These are phyloP conservation scores for Phialophora chinensis DNA, from an alignment of 2,329 filamentous ascomycete genomes.

Conservation along the genomic window DNA sequence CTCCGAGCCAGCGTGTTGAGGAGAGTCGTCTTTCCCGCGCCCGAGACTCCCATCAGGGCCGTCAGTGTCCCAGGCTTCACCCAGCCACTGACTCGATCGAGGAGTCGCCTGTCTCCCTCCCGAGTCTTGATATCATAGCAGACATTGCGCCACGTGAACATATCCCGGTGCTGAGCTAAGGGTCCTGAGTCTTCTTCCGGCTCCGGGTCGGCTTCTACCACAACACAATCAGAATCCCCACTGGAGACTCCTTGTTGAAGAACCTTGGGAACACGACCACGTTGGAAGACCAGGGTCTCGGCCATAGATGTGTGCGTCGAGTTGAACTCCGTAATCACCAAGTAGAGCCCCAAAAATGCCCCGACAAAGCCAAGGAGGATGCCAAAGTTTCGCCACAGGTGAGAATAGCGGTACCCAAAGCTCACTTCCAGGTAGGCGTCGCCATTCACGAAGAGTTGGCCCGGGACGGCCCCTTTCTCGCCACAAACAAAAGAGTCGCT, in stretches of 20 bases:
- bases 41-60: slow-evolving; percentile 85
- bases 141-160: slow-evolving; percentile 58
- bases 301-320: slow-evolving; percentile 74
- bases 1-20: slow-evolving; percentile 80
- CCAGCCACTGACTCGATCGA: slow-evolving; percentile 88
- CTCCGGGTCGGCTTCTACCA: not conserved
- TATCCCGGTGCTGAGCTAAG: slow-evolving; percentile 33
- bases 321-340: slow-evolving; percentile 66
- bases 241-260: too few species aligned
- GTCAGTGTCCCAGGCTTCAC: slow-evolving; percentile 92
- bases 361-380: slow-evolving; percentile 70
- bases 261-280: slow-evolving; percentile 62
- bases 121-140: slow-evolving; percentile 85
- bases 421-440: not conserved
- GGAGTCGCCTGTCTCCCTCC: slow-evolving; percentile 71
- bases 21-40: slow-evolving; percentile 89
- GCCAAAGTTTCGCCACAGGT: slow-evolving; percentile 72
- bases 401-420: slow-evolving; percentile 58
- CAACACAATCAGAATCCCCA: too few species aligned
- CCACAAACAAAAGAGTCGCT: slow-evolving; percentile 35
- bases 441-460: slow-evolving; percentile 44
- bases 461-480: slow-evolving; percentile 61
- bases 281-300: slow-evolving; percentile 75
- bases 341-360: slow-evolving; percentile 73
- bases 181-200: not conserved